These are phyloP conservation scores for Nidula microcarpa DNA, from an alignment of 768 basidiomycete species.

Conservation along the genomic window DNA sequence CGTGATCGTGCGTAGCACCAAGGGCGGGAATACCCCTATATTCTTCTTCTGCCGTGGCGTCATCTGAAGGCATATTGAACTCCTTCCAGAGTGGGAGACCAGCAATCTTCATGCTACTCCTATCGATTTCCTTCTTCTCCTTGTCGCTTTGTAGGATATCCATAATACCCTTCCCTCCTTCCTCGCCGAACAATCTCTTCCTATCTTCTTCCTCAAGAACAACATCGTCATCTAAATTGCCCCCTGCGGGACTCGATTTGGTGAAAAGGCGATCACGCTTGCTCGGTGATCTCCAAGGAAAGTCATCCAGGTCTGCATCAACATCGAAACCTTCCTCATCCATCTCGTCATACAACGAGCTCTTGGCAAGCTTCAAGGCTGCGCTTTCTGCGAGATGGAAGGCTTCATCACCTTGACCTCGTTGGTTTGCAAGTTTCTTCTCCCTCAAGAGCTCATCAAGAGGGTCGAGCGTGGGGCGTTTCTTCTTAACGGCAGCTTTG, in stretches of 20 bases:
- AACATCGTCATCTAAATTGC: slow-evolving; percentile 10
- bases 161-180: slow-evolving; percentile 37
- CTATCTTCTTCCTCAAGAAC: slow-evolving; percentile 27
- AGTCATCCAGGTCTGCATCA: slow-evolving; percentile 5
- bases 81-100: slow-evolving; percentile 27
- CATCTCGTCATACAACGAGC: slow-evolving; percentile 22
- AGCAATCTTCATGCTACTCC: slow-evolving; percentile 14
- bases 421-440: slow-evolving; percentile 36
- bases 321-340: slow-evolving; percentile 19
- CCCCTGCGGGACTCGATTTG: slow-evolving; percentile 3
- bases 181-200: slow-evolving; percentile 33
- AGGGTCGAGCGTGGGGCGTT: slow-evolving; percentile 33
- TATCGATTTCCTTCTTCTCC: slow-evolving; percentile 17
- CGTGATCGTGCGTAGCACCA: not conserved
- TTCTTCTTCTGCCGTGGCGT: slow-evolving; percentile 2
- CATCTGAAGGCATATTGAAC: not conserved
- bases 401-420: slow-evolving; percentile 36
- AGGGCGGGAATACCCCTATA: not conserved
- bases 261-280: too few relatives aligned
- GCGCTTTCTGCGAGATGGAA: slow-evolving; percentile 43
- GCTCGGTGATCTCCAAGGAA: not conserved
- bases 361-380: slow-evolving; percentile 19
- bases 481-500: too few relatives aligned
- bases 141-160: slow-evolving; percentile 42
- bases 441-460: slow-evolving; percentile 53